These are phyloP conservation scores for Ceratorhiza oryzae-sativae DNA, from an alignment of 1,284 basidiomycete genomes.

Conservation along the genomic window DNA sequence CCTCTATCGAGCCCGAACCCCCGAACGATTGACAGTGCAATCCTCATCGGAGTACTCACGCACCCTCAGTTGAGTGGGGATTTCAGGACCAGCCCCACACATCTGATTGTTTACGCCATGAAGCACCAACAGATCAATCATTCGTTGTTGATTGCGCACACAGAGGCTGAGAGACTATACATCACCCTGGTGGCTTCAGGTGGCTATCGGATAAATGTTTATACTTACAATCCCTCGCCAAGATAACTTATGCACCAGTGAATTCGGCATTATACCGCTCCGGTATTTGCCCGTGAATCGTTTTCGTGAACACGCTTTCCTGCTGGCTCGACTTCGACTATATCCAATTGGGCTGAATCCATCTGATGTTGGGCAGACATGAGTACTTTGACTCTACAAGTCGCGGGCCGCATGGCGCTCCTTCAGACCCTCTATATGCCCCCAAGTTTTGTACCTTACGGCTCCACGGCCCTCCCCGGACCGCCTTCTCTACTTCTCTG, in stretches of 20 bases:
- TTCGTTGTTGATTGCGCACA: not conserved
- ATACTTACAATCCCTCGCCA: not conserved
- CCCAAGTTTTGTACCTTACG: constrained; percentile 9
- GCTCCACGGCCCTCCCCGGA: constrained; percentile 35
- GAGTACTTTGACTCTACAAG: not conserved
- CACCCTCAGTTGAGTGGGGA: not conserved
- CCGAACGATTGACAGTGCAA: not conserved
- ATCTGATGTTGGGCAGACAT: too few species aligned
- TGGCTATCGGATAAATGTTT: constrained; percentile 2
- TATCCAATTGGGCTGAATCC: too few species aligned
- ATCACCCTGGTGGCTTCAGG: constrained; percentile 2
- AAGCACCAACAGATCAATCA: not conserved
- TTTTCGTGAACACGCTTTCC: not conserved
- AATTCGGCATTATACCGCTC: not conserved
- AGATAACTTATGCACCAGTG: not conserved
- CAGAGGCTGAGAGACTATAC: not conserved
- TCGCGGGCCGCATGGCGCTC: too few species aligned
- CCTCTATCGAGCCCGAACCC: not conserved
- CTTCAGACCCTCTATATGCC: not conserved
- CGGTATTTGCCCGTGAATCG: not conserved
- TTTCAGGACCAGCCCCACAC: not conserved
- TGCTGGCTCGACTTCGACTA: too few species aligned
- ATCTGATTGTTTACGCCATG: not conserved
- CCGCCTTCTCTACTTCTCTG: constrained; percentile 4
- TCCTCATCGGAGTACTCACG: not conserved